Evolutionary conservation across 148 eudicot genomes (phyloP).

Genomic region (Polygonum aviculare): DNA sequence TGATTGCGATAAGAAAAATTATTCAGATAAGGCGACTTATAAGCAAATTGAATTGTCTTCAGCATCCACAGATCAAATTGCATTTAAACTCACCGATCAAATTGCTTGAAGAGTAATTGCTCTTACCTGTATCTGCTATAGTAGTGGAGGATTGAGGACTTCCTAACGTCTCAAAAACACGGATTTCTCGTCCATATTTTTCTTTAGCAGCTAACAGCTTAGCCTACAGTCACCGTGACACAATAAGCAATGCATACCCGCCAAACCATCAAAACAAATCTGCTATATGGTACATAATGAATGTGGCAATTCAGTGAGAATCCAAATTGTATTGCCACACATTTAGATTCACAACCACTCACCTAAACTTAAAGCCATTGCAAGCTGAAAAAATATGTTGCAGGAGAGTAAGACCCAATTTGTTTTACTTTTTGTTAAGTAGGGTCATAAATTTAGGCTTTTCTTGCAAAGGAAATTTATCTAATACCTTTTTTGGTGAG

Average conservation of each 20-base stretch:
- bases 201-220: conserved; percentile 62
- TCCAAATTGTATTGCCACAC: neutral
- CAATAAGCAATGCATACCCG: neutral
- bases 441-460: neutral
- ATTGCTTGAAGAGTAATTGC: neutral
- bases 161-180: conserved; percentile 51
- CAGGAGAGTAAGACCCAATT: neutral
- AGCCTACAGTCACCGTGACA: conserved; percentile 23
- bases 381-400: neutral
- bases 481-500: neutral
- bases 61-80: neutral
- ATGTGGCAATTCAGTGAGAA: neutral
- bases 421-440: neutral
- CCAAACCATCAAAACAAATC: neutral
- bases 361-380: neutral
- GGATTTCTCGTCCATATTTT: conserved; percentile 65
- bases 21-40: neutral
- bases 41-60: neutral
- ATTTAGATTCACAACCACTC: neutral
- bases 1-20: neutral
- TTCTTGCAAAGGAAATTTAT: neutral
- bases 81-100: neutral
- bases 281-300: neutral
- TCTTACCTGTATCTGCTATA: conserved; percentile 4
- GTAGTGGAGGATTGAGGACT: conserved; percentile 33